These are phyloP conservation scores for Fusarium albidum DNA, from an alignment of 2,329 filamentous ascomycete species.

Conservation along the genomic window DNA sequence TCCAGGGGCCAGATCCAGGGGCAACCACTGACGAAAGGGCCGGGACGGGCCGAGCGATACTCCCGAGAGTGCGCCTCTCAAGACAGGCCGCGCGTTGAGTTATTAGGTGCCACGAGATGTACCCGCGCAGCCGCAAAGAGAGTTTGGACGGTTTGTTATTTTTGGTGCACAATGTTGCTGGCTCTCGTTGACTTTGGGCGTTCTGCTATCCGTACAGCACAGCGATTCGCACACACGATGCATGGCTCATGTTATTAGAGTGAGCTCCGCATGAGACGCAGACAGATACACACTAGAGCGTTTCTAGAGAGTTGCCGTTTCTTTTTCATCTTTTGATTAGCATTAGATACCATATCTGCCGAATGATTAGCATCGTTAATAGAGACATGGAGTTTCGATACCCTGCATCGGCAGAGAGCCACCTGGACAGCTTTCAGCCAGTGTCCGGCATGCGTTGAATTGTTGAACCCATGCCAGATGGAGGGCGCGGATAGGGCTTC, in stretches of 20 bases:
- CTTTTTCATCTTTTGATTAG: conserved; percentile 15
- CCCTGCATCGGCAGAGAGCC: neutral
- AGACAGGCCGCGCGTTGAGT: conserved; percentile 8
- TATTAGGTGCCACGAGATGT: conserved; percentile 5
- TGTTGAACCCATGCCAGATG: neutral
- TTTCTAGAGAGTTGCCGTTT: conserved; percentile 29
- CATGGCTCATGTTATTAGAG: conserved; percentile 19
- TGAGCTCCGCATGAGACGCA: conserved; percentile 21
- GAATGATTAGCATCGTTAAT: conserved; percentile 10
- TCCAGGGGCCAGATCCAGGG: conserved; percentile 4
- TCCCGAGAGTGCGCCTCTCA: conserved; percentile 20
- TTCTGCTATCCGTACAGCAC: conserved; percentile 8
- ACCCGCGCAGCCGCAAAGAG: conserved; percentile 2
- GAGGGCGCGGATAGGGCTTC: conserved; percentile 1
- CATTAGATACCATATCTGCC: conserved; percentile 27
- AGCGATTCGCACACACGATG: conserved; percentile 20
- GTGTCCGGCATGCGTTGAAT: neutral
- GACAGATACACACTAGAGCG: conserved; percentile 37
- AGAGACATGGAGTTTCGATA: neutral
- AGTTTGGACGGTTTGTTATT: conserved; percentile 8
- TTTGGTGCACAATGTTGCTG: neutral
- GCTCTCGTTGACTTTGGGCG: conserved; percentile 7
- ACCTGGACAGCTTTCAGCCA: neutral
- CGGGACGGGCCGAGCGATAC: conserved; percentile 38
- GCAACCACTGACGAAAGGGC: conserved; percentile 13